A percentile compares a stretch with the other conserved stretches of the same genome.
Conservation (phyloP, 2,329 filamentous ascomycete species). For the Simplicillium aogashimaense region DNA sequence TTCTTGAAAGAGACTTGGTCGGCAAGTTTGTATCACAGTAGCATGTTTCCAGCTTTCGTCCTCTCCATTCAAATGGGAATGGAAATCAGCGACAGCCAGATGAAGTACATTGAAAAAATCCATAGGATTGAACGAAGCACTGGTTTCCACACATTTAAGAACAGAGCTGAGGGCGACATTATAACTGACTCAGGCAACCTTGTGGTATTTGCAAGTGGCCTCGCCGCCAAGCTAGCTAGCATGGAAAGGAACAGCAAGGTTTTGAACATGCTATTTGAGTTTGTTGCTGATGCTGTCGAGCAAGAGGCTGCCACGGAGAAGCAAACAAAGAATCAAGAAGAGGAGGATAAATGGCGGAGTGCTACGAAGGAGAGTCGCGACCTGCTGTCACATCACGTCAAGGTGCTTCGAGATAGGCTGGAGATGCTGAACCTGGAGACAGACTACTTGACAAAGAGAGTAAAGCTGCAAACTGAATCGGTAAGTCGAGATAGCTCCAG, state of each 20-base stretch:
- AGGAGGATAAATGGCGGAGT: neutral
- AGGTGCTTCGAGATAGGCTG: slow-evolving; percentile 19
- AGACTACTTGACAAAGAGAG: slow-evolving; percentile 23
- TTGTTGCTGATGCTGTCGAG: slow-evolving; percentile 13
- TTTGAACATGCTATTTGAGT: slow-evolving; percentile 20
- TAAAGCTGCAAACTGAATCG: slow-evolving; percentile 28
- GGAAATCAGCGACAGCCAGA: slow-evolving; percentile 21
- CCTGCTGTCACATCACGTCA: slow-evolving; percentile 16
- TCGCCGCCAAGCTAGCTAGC: slow-evolving; percentile 25
- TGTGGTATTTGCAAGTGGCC: slow-evolving; percentile 23
- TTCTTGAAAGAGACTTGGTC: slow-evolving; percentile 18
- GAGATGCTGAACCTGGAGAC: slow-evolving; percentile 26
- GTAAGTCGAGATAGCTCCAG: slow-evolving; percentile 13
- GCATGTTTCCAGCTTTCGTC: slow-evolving; percentile 25
- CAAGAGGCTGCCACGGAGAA: slow-evolving; percentile 1
- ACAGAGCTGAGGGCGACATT: slow-evolving; percentile 16
- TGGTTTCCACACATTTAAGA: slow-evolving; percentile 22
- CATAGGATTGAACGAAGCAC: slow-evolving; percentile 24
- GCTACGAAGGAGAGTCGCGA: slow-evolving; percentile 5
- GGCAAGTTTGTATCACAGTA: slow-evolving; percentile 13
- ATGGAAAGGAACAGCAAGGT: slow-evolving; percentile 24
- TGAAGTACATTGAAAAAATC: slow-evolving; percentile 19
- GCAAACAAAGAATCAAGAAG: neutral
- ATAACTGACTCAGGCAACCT: slow-evolving; percentile 18
- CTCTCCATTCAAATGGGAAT: slow-evolving; percentile 20